Conservation (phyloP, 2,329 filamentous ascomycete genomes). For the Chalaropsis ovoidea region DNA sequence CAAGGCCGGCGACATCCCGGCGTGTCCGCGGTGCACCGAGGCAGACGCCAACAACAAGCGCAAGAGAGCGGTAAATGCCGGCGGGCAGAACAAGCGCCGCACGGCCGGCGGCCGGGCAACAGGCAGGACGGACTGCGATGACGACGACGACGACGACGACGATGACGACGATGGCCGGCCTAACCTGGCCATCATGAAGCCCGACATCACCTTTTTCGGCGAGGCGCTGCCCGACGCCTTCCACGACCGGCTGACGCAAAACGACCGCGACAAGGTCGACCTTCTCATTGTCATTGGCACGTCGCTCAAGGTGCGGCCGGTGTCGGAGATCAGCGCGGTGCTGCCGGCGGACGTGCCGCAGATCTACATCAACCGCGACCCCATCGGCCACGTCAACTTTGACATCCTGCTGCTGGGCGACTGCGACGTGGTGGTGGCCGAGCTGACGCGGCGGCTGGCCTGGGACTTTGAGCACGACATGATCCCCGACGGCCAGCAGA, state of each 20-base stretch:
- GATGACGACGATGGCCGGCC: conserved; percentile 43
- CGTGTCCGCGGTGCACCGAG: conserved; percentile 59
- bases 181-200: conserved; percentile 76
- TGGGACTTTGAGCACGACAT: conserved; percentile 78
- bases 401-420: conserved; percentile 95
- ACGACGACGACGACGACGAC: conserved; percentile 27
- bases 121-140: conserved; percentile 32
- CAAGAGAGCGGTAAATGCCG: conserved; percentile 34
- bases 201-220: conserved; percentile 96
- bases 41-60: conserved; percentile 32
- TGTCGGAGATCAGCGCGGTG: conserved; percentile 79
- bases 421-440: conserved; percentile 80
- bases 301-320: conserved; percentile 87
- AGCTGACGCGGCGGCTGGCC: conserved; percentile 69
- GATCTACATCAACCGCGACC: conserved; percentile 78
- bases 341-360: conserved; percentile 73
- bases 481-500: conserved; percentile 56
- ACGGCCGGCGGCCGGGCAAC: conserved; percentile 24
- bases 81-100: conserved; percentile 29
- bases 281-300: conserved; percentile 94
- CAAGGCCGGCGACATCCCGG: conserved; percentile 62
- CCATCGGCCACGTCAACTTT: conserved; percentile 82
- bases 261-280: conserved; percentile 72
- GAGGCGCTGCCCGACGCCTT: conserved; percentile 81
- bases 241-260: conserved; percentile 64